Base-by-base conservation (phyloP, 176 grass and related monocot genomes). In the Phragmites australis region DNA sequence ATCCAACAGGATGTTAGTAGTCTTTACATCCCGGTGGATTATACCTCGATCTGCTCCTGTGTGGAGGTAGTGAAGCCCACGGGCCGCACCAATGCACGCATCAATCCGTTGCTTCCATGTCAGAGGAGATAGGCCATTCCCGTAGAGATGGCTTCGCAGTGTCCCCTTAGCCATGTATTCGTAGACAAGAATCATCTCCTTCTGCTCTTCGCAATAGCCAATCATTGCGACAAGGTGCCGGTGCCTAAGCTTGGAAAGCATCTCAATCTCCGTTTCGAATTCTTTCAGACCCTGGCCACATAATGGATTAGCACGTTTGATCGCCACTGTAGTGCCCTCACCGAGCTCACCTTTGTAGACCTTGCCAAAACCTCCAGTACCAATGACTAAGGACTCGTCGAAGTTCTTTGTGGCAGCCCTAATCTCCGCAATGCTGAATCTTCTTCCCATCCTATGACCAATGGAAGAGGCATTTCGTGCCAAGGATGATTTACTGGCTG, bases 101-200 rank as follows among this genome's bases (percentile, higher is more conserved):
- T 93, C 92, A 64, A 98, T 42, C 58, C 95, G 85, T 69, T 91
- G 95, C 75, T 98, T 98, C 87, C 92, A 98, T 67, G 87, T 89
- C 49, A 98, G 88, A 54, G 90, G 74, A 42, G 92, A 81, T 50
- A 90, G 83, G 60, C 7, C 68, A 83, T 74, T 89, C 77, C 88
- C 92, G 8, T 98, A 94, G 19, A 98, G 92, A 88, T 98, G 95
- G 74, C 86, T 93, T 88, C 95, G 80, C 64, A 98, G 51, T 52
- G 95, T 98, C 17, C 95, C 95, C 42, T 98, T 98, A 49, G 92
- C 88, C 95, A 98, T 98, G 86, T 92, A 94, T 86, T 98, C 95
- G 14, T 98, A 98, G 10, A 98, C 88, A 44, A 98, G 77, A 83
- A 98, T 91, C 92, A 94, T 94, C 86, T 98, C 95, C 68, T 77